Percentiles rank a stretch among this genome's conserved stretches.
Evolutionary conservation across 768 basidiomycete species (phyloP).

Genomic region (Boletus barrowsii): DNA sequence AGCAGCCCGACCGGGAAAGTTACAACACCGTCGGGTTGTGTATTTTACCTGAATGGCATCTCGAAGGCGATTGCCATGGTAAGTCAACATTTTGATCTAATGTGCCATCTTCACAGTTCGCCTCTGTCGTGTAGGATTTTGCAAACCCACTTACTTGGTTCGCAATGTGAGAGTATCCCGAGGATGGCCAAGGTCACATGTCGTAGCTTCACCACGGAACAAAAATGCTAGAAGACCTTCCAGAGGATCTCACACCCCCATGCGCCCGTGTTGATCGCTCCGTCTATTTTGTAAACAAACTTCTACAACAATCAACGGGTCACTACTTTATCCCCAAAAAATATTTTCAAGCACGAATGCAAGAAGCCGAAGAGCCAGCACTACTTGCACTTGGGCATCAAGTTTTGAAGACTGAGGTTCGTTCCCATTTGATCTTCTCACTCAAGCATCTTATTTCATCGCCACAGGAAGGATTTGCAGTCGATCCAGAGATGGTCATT

Average conservation of each 20-base stretch:
- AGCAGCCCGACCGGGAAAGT: slow-evolving; percentile 25
- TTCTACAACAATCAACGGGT: slow-evolving; percentile 8
- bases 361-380: neutral
- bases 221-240: slow-evolving; percentile 31
- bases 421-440: neutral
- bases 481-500: slow-evolving; percentile 6
- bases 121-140: slow-evolving; percentile 8
- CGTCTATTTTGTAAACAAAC: slow-evolving; percentile 27
- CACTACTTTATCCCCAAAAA: slow-evolving; percentile 15
- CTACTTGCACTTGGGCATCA: slow-evolving; percentile 6
- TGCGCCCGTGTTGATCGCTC: slow-evolving; percentile 14
- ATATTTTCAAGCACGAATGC: slow-evolving; percentile 9
- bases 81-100: neutral
- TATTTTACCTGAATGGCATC: slow-evolving; percentile 30
- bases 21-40: slow-evolving; percentile 15
- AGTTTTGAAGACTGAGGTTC: slow-evolving; percentile 1
- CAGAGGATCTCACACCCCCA: slow-evolving; percentile 22
- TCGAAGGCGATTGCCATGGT: slow-evolving; percentile 20
- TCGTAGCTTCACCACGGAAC: slow-evolving; percentile 25
- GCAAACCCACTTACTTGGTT: slow-evolving; percentile 21
- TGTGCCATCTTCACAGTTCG: too few species aligned
- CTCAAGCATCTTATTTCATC: too few species aligned
- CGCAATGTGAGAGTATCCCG: slow-evolving; percentile 29
- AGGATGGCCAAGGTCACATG: slow-evolving; percentile 19
- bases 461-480: slow-evolving; percentile 3